Percentiles rank a stretch among this genome's conserved stretches.
Evolutionary conservation across 2,329 filamentous ascomycete species (phyloP).

Genomic region (Diaporthe vexans): DNA sequence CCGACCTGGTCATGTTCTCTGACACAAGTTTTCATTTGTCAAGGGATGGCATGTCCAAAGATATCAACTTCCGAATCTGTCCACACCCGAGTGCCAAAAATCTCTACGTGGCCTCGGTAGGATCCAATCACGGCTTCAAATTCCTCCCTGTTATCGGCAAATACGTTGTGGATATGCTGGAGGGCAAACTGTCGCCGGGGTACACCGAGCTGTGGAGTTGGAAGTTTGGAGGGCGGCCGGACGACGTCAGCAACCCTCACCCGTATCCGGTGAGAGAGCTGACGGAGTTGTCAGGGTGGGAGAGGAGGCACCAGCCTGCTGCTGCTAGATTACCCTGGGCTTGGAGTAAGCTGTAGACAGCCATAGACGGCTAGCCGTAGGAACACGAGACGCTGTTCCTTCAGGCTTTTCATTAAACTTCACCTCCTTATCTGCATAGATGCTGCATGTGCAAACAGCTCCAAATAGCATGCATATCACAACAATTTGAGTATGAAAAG

Average conservation of each 20-base stretch:
- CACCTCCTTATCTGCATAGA: too few relatives aligned
- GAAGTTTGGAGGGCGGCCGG: constrained; percentile 39
- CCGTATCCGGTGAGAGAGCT: constrained; percentile 20
- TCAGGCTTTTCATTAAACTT: too few relatives aligned
- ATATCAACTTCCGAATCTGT: constrained; percentile 48
- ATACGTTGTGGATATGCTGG: constrained; percentile 60
- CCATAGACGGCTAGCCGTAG: too few relatives aligned
- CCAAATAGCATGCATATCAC: too few relatives aligned
- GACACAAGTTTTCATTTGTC: not conserved
- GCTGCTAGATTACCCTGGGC: constrained; percentile 3
- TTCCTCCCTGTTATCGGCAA: constrained; percentile 64
- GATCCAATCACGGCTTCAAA: constrained; percentile 64
- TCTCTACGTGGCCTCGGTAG: constrained; percentile 63
- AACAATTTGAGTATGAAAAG: too few relatives aligned
- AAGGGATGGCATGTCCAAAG: constrained; percentile 50
- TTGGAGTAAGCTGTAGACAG: not conserved
- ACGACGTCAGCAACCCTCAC: constrained; percentile 13
- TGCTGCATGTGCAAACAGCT: too few relatives aligned
- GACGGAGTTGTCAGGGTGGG: constrained; percentile 14
- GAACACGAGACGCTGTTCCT: too few relatives aligned
- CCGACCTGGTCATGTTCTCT: not conserved
- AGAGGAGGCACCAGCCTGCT: constrained; percentile 21
- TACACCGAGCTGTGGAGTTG: constrained; percentile 55
- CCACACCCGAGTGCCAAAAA: constrained; percentile 44
- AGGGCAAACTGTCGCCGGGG: constrained; percentile 57